phyloP scores from a whole-genome alignment of 2,329 filamentous ascomycete genomes.

The Plenodomus tracheiphilus region DNA sequence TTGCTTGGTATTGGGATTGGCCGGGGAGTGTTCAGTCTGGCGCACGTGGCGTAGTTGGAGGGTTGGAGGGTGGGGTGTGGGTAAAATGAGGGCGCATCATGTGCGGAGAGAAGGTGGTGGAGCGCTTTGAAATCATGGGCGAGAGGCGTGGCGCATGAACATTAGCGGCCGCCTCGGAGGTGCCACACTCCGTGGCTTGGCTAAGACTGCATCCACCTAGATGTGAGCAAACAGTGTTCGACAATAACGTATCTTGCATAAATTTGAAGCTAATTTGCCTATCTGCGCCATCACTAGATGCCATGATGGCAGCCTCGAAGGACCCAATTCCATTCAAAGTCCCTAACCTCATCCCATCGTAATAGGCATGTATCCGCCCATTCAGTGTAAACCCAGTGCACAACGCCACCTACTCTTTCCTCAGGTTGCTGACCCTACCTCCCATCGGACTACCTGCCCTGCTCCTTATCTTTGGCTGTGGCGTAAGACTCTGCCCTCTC shows the following conservation, averaged over 20 bases:
- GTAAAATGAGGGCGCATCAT: slow-evolving; percentile 14
- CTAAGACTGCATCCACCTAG: neutral
- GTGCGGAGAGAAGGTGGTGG: slow-evolving; percentile 20
- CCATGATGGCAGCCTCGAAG: too few relatives aligned
- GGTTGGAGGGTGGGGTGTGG: neutral
- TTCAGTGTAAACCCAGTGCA: neutral
- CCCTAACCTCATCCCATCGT: neutral
- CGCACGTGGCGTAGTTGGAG: neutral
- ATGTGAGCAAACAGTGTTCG: too few relatives aligned
- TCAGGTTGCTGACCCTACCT: slow-evolving; percentile 26
- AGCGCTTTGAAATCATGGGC: slow-evolving; percentile 37
- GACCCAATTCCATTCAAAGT: too few relatives aligned
- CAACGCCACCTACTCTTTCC: slow-evolving; percentile 13
- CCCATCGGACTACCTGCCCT: slow-evolving; percentile 35
- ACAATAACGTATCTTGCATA: too few relatives aligned
- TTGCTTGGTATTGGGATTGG: neutral
- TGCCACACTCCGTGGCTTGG: slow-evolving; percentile 1
- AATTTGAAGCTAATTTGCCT: too few relatives aligned
- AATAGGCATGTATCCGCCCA: neutral
- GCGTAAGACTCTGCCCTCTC: slow-evolving; percentile 32
- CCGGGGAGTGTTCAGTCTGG: slow-evolving; percentile 27
- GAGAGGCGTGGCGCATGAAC: slow-evolving; percentile 25
- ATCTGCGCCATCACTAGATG: too few relatives aligned
- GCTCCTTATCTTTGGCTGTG: slow-evolving; percentile 29
- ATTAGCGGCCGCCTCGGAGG: slow-evolving; percentile 31